Conservation (phyloP, 805 yeast genomes). For the Pachysolen tannophilus region DNA sequence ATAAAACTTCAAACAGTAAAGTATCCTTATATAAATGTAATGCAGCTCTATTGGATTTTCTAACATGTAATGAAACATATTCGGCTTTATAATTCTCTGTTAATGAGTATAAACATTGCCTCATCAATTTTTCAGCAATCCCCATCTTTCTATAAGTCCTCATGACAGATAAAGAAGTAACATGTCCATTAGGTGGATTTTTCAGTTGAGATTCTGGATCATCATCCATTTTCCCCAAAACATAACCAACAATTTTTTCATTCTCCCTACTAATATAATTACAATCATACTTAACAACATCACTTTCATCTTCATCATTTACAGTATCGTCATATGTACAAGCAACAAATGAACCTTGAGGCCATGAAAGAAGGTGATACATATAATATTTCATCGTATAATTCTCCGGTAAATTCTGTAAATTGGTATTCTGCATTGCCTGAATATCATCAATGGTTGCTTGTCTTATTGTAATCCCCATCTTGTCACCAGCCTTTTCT, state of each 20-base stretch:
- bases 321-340: constrained; percentile 55
- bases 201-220: constrained; percentile 71
- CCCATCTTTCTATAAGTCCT: constrained; percentile 95
- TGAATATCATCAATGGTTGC: constrained; percentile 84
- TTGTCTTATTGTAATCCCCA: constrained; percentile 83
- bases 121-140: constrained; percentile 84
- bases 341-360: constrained; percentile 95
- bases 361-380: constrained; percentile 95
- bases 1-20: constrained; percentile 70
- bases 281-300: constrained; percentile 17
- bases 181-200: constrained; percentile 81
- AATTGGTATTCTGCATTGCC: constrained; percentile 93
- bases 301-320: constrained; percentile 16
- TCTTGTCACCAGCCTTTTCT: no score
- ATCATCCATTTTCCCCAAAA: constrained; percentile 93
- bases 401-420: constrained; percentile 90
- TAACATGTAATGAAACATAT: constrained; percentile 85
- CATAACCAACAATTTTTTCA: constrained; percentile 92
- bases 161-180: constrained; percentile 91
- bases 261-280: constrained; percentile 52
- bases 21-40: constrained; percentile 85
- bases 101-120: constrained; percentile 67
- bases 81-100: constrained; percentile 76
- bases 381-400: constrained; percentile 87
- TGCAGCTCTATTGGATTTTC: constrained; percentile 92